Base-by-base conservation (phyloP, 257 asterid species). In the Plectranthus barbatus region DNA sequence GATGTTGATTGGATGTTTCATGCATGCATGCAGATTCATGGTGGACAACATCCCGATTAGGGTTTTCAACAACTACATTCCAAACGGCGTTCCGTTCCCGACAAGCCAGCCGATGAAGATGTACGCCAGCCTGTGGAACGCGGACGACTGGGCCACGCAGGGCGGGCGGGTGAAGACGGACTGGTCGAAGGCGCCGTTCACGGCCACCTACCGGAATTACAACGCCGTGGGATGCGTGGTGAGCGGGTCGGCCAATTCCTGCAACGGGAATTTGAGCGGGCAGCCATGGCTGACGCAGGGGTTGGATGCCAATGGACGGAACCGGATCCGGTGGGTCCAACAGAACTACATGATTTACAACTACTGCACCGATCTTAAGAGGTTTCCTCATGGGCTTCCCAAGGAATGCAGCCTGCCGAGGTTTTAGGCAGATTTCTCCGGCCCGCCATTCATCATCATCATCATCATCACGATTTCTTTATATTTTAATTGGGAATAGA, bases 21-120 rank as follows among this genome's bases (percentile, higher is more conserved):
- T 40, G 40, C 20, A 3, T 39, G 50, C 64, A 63, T 72, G 60
- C 82, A 86, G 91, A 6, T 72, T 52, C 74, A 53, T 84, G 81
- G 86, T 86, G 13, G 95, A 86, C 65, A 73, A 80, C 60, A 75
- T 52, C 3, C 86, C 95, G 1, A 62, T 86, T 26, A 76, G 92
- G 75, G 86, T 84, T 34, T 82, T 72, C 87, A 75, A 62, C 74
- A 86, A 86, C 74, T 34, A 82, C 29, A 75, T 12, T 4, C 51
- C 47, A 5, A 29, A 23, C 2, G 44, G n/a, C 3, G 44, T 37
- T 34, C n/a, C 84, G 0, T 83, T 78, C 68, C 86, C 90, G 0
- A 66, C 15, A 36, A 76, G 3, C 57, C 74, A 77, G 60, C 71
- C 81, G 4, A 83, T 83, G 90, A 68, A 73, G 40, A 74, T 83